phyloP scores from a whole-genome alignment of 2,329 filamentous ascomycete species.

The Hypocrella siamensis region DNA sequence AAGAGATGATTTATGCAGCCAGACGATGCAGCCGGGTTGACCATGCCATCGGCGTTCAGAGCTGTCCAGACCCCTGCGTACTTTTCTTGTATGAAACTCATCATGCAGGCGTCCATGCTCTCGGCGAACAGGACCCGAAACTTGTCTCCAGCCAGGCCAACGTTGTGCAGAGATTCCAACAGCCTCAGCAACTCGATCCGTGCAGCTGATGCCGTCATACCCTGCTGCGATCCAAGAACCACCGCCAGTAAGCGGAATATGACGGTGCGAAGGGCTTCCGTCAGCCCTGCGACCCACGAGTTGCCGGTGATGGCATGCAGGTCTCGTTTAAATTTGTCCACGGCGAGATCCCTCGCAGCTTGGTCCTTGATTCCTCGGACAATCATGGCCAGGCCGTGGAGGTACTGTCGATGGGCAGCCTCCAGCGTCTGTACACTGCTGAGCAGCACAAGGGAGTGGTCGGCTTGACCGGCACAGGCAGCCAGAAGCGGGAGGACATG shows the following conservation, averaged over 20 bases:
- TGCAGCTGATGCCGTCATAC: constrained; percentile 12
- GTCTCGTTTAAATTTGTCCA: constrained; percentile 41
- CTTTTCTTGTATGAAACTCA: constrained; percentile 41
- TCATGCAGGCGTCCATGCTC: constrained; percentile 51
- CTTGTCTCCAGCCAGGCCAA: constrained; percentile 52
- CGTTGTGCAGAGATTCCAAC: constrained; percentile 41
- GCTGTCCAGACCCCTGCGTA: constrained; percentile 47
- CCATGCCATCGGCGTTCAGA: constrained; percentile 8
- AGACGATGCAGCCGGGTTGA: constrained; percentile 1
- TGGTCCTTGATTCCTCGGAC: constrained; percentile 27
- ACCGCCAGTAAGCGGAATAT: constrained; percentile 34
- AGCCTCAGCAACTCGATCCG: constrained; percentile 37
- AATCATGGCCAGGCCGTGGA: constrained; percentile 37
- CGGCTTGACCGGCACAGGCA: constrained; percentile 25
- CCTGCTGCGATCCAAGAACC: constrained; percentile 22
- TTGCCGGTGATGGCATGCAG: constrained; percentile 50
- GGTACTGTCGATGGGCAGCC: constrained; percentile 40
- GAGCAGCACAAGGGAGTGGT: constrained; percentile 30
- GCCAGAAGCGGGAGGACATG: constrained; percentile 41
- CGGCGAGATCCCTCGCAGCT: constrained; percentile 19
- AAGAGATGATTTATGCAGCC: constrained; percentile 43
- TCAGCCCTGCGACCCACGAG: constrained; percentile 38
- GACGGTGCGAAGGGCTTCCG: constrained; percentile 36
- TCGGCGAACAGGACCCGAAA: constrained; percentile 60
- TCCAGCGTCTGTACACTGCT: constrained; percentile 42